Conservation (phyloP, 2,329 filamentous ascomycete species). For the Diaporthe eres region DNA sequence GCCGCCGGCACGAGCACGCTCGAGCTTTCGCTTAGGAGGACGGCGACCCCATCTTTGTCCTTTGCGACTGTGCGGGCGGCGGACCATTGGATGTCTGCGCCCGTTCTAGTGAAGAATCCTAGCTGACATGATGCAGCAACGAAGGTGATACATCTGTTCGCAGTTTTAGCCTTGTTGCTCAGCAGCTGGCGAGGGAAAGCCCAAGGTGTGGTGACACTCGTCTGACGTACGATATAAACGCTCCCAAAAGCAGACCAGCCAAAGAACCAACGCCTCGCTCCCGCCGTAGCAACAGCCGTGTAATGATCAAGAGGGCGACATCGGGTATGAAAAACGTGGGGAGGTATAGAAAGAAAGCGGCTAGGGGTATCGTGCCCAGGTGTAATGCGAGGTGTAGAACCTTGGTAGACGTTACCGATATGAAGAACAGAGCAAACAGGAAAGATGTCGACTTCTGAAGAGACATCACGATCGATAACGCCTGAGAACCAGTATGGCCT, state of each 20-base stretch:
- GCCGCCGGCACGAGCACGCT: constrained; percentile 24
- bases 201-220: neutral
- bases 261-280: constrained; percentile 33
- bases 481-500: constrained; percentile 27
- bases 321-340: constrained; percentile 30
- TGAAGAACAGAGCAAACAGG: constrained; percentile 26
- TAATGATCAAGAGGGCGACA: constrained; percentile 10
- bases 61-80: constrained; percentile 15
- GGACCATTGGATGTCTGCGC: constrained; percentile 27
- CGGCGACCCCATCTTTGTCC: constrained; percentile 25
- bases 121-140: constrained; percentile 28
- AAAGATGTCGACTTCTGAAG: constrained; percentile 28
- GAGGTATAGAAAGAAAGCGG: constrained; percentile 25
- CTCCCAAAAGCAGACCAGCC: constrained; percentile 22
- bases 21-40: constrained; percentile 27
- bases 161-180: constrained; percentile 1
- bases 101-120: constrained; percentile 22
- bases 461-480: constrained; percentile 32
- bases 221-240: constrained; percentile 27
- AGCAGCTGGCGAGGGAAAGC: neutral
- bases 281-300: constrained; percentile 9
- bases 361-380: constrained; percentile 23
- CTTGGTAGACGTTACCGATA: constrained; percentile 18
- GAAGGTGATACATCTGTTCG: constrained; percentile 15
- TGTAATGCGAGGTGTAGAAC: constrained; percentile 21